Percentiles rank a stretch among this genome's conserved stretches.
These are phyloP conservation scores for Medicago arabica DNA, from an alignment of 306 rosid genomes.

Conservation along the genomic window DNA sequence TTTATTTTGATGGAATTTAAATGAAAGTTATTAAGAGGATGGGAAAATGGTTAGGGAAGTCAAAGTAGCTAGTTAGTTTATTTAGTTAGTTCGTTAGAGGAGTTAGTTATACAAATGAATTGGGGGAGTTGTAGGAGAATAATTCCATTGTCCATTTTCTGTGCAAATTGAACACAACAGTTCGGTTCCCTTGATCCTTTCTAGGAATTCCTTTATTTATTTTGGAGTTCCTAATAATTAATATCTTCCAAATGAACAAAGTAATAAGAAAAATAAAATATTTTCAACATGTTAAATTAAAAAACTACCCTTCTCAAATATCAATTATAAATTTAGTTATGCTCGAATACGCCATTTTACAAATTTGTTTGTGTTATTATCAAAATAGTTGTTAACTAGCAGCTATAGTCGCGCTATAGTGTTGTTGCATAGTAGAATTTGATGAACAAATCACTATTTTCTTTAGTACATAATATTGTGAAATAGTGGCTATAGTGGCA, in stretches of 20 bases:
- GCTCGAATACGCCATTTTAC: neutral
- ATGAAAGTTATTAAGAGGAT: slow-evolving; percentile 6
- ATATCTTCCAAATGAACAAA: slow-evolving; percentile 18
- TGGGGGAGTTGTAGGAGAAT: neutral
- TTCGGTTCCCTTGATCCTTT: neutral
- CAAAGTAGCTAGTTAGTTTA: neutral
- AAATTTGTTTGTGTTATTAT: neutral
- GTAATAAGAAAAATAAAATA: neutral
- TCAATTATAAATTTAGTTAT: neutral
- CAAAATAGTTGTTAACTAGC: neutral
- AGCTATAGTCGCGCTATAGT: too few relatives aligned
- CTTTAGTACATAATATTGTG: too few relatives aligned
- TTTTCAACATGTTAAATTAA: neutral
- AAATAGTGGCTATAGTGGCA: too few relatives aligned
- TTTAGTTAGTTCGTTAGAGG: neutral
- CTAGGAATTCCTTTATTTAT: neutral
- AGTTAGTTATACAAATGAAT: neutral
- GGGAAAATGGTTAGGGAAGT: neutral
- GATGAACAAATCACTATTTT: too few relatives aligned
- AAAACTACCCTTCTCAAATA: neutral
- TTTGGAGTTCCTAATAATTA: neutral
- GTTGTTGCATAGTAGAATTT: too few relatives aligned
- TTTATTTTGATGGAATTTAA: neutral
- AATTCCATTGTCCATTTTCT: neutral
- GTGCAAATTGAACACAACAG: neutral